Base-by-base conservation (phyloP, 164 flowering plant genomes). In the Sedum album region DNA sequence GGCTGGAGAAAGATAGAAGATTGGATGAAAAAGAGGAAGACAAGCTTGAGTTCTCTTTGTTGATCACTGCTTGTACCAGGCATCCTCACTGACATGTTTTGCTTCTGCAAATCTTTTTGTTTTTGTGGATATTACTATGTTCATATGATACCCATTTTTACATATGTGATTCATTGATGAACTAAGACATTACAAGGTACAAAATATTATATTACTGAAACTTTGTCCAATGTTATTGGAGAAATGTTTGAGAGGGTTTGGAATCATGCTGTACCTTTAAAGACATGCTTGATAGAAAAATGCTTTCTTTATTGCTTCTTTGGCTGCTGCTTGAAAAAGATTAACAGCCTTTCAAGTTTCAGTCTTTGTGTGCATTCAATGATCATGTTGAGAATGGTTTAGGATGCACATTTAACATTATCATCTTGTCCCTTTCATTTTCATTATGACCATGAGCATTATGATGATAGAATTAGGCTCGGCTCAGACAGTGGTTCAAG, bases 61-160 rank as follows among this genome's bases (percentile, higher is more conserved):
- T n/a, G n/a, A n/a, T n/a, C 55, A 78, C 78, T 77, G 89, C 89
- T 44, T 76, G 78, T 75, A 82, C 79, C 73, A 78, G 46, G 48
- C 67, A 67, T 35, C 86, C 76, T 57, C 69, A 69, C 57, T 77
- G 61, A 66, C 62, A 57, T 57, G 20, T 3, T 35, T 35, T 69
- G 18, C 38, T 23, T 4, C 65, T 44, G 48, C 48, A 44, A 44
- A 65, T 63, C 63, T 33, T n/a, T 66, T 9, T 8, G 57, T 69
- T 5, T 15, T 53, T 63, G 62, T 57, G 62, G 31, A 30, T 57
- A 57, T 57, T 11, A 20, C 26, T 28, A 30, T 57, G 17, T 13
- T 44, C 48, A 44, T 13, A 44, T 15, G 20, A 57, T 30, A 53
- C 11, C 25, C 28, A 21, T 53, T 53, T 21, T 10, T 28, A 28